Conservation (phyloP, 140 eudicot species). For the Anethum foeniculum region DNA sequence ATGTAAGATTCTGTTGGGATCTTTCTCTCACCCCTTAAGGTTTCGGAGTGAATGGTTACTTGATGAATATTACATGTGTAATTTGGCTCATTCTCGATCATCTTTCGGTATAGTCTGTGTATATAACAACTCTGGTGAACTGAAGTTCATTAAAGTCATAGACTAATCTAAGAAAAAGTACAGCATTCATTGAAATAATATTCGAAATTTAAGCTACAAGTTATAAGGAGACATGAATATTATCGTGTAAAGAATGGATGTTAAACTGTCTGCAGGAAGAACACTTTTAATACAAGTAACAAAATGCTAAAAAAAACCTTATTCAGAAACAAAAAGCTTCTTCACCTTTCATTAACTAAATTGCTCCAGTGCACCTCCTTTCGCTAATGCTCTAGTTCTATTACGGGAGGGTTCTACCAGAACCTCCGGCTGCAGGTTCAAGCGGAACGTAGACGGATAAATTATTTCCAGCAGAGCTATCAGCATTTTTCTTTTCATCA, state of each 20-base stretch:
- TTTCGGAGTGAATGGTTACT: no score
- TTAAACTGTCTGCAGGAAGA: not conserved
- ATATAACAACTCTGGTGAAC: no score
- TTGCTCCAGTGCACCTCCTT: no score
- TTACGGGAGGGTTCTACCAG: not conserved
- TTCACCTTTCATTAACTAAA: not conserved
- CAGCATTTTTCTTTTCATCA: not conserved
- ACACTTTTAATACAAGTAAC: not conserved
- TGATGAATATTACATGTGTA: no score
- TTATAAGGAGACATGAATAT: not conserved
- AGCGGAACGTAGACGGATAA: not conserved
- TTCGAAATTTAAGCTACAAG: no score
- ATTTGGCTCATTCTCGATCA: no score
- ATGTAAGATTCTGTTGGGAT: no score
- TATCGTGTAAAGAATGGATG: not conserved
- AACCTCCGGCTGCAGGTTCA: not conserved
- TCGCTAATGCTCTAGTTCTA: not conserved
- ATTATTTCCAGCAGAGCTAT: not conserved
- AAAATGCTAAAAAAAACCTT: not conserved
- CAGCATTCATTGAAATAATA: no score
- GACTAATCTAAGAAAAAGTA: no score
- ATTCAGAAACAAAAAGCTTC: not conserved
- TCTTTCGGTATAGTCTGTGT: no score
- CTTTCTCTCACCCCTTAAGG: no score
- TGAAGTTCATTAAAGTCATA: no score